Evolutionary conservation across 73 alveolate genomes (phyloP), one percentile per base, ranked within the genome.

Genomic region (Paramecium tetraurelia): DNA sequence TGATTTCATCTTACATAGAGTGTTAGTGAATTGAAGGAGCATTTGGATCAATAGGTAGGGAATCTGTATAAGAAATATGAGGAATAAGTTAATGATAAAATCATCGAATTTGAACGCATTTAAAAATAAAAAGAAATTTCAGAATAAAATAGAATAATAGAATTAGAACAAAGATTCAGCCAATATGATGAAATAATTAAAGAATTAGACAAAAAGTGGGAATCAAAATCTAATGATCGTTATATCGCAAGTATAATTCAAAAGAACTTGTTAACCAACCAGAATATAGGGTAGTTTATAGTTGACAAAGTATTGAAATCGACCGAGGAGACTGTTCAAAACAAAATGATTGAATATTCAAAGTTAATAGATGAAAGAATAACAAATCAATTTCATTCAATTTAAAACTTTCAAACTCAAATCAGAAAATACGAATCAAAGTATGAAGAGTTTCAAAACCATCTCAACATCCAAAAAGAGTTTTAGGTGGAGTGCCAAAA

Each of bases 191-290:
- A 72, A 10, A 20, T 72, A 5, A 36, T 72, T 3, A 43, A 33
- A 18, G 33, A 35, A 72, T 33, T 72, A 72, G 86, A 72, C 24
- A 80, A 80, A 44, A 80, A 80, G 24, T 80, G 70, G 70, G 90
- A 80, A 80, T 44, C 75, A 10, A 80, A 80, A 63, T 80, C 90
- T 80, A 80, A 41, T 80, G 90, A 80, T 48, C 46, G 90, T 16
- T 80, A 80, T 27, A 80, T 80, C n/a, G 76, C 72, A 12, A 80
- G 63, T 20, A 24, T 80, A 11, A 40, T 80, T 46, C 35, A 80
- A 63, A 43, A 80, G 33, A 80, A 43, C 18, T 27, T 80, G 12
- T 22, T 80, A 46, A 80, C 46, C 0, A 48, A 80, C 24, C 12
- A 48, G 24, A 24, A 80, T 22, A 24, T 80, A 20, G 70, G 76